Evolutionary conservation across 352 stramenopile genomes (phyloP).

Genomic region (Elongisporangium prolatum): DNA sequence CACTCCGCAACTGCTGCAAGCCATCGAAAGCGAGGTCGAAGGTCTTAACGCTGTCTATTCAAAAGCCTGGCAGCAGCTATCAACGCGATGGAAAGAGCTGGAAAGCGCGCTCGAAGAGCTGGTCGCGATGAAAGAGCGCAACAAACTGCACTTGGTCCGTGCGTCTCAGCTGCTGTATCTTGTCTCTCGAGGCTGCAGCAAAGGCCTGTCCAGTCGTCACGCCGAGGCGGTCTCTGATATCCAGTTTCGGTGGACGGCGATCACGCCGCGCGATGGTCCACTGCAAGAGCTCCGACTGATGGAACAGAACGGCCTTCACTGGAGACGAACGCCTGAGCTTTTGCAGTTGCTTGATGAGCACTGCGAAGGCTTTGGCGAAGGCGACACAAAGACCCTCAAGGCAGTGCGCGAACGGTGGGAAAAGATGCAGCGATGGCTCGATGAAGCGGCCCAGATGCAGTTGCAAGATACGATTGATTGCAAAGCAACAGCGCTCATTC

Average conservation of each 20-base stretch:
- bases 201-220: conserved; percentile 32
- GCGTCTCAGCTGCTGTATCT: conserved; percentile 34
- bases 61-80: conserved; percentile 41
- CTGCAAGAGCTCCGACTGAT: conserved; percentile 44
- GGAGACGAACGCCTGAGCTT: conserved; percentile 46
- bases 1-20: conserved; percentile 25
- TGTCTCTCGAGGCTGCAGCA: conserved; percentile 33
- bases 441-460: conserved; percentile 42
- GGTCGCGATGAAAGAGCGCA: conserved; percentile 32
- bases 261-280: conserved; percentile 35
- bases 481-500: conserved; percentile 37
- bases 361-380: conserved; percentile 46
- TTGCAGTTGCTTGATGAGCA: conserved; percentile 46
- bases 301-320: conserved; percentile 44
- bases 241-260: conserved; percentile 58
- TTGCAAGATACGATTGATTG: conserved; percentile 40
- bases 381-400: conserved; percentile 28
- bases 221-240: conserved; percentile 42
- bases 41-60: conserved; percentile 35
- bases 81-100: conserved; percentile 30
- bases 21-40: conserved; percentile 30
- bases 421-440: conserved; percentile 39
- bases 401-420: conserved; percentile 34
- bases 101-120: conserved; percentile 29
- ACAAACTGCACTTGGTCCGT: conserved; percentile 35